These are phyloP conservation scores for Euptelea pleiosperma DNA, from an alignment of 164 flowering plant genomes.

Conservation along the genomic window DNA sequence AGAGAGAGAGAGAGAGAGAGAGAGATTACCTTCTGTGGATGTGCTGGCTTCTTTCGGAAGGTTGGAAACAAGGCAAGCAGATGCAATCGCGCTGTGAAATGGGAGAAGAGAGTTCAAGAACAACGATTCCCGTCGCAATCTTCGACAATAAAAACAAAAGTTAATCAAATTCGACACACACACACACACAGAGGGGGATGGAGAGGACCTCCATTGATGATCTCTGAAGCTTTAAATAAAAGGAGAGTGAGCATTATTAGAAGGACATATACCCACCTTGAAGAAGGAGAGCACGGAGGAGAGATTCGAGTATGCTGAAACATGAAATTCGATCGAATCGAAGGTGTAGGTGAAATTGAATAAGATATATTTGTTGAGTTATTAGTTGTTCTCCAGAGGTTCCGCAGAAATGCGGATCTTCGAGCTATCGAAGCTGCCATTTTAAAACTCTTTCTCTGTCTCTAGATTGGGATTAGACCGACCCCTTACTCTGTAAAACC, in stretches of 20 bases:
- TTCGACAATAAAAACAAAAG: neutral
- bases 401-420: constrained; percentile 25
- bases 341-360: neutral
- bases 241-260: too few species aligned
- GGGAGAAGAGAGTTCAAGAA: constrained; percentile 32
- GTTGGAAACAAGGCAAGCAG: constrained; percentile 43
- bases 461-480: too few species aligned
- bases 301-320: constrained; percentile 14
- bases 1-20: neutral
- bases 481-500: too few species aligned
- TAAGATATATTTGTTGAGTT: constrained; percentile 5
- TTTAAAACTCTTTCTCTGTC: too few species aligned
- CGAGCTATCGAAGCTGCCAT: constrained; percentile 23
- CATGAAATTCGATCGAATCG: neutral
- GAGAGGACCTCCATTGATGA: too few species aligned
- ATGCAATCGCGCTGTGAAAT: constrained; percentile 33
- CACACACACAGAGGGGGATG: neutral
- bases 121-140: constrained; percentile 34
- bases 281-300: neutral
- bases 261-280: too few species aligned
- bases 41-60: constrained; percentile 28
- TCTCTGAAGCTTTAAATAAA: too few species aligned
- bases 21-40: constrained; percentile 23
- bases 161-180: neutral
- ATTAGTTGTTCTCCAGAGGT: constrained; percentile 14